Percentiles rank a stretch among this genome's conserved stretches.
Conservation (phyloP, 179 eudicot species). For the Actinidia arguta region DNA sequence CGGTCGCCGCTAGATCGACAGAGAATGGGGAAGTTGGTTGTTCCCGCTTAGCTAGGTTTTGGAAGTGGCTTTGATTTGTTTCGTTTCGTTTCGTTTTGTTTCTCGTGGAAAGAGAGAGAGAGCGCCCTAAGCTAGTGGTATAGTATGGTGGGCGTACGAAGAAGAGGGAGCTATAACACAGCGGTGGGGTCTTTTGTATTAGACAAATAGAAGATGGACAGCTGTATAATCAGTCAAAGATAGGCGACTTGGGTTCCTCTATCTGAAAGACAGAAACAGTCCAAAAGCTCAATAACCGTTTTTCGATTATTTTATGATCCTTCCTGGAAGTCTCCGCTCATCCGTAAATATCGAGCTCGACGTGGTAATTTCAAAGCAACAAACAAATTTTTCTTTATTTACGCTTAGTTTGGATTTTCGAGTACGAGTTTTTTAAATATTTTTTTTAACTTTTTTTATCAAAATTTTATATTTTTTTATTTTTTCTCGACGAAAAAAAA, state of each 20-base stretch:
- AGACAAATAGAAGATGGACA: not conserved
- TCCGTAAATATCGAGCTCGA: not conserved
- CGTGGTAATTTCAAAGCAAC: not conserved
- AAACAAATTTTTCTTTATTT: no score
- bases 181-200: not conserved
- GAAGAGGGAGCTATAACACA: not conserved
- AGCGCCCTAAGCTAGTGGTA: not conserved
- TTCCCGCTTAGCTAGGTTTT: slow-evolving; percentile 15
- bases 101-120: not conserved
- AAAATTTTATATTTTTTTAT: no score
- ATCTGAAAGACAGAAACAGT: not conserved
- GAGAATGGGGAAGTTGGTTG: not conserved
- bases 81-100: no score
- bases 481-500: no score
- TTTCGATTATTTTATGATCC: not conserved
- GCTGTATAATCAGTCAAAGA: not conserved
- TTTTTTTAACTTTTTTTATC: no score
- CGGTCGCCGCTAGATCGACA: slow-evolving; percentile 6
- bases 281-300: not conserved
- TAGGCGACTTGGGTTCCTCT: not conserved
- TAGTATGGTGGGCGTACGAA: not conserved
- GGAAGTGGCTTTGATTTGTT: not conserved
- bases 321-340: slow-evolving; percentile 13
- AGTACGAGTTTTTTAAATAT: no score
- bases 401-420: no score